Evolutionary conservation across 345 rosid species (phyloP), one percentile per base, ranked within the genome.

Genomic region (Hibiscus syriacus): DNA sequence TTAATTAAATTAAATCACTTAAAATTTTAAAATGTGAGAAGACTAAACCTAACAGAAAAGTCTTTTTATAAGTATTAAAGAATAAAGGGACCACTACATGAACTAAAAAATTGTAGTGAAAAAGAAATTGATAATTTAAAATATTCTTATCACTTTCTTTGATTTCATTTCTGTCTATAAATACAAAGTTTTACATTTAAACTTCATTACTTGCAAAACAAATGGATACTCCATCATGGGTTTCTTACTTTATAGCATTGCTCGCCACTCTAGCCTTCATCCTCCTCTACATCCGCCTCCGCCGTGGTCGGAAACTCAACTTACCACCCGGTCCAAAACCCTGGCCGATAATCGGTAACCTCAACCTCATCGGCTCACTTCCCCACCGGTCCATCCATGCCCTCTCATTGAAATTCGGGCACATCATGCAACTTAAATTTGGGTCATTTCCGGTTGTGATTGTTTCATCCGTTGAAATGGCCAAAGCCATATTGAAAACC

Each of bases 271-370:
- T 77, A 0, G 66, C 77, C 43, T 61, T 81, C 32, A 9, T 82
- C 71, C 68, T 84, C 69, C 70, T 84, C 61, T 59, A 80, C 70
- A 52, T 72, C 50, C 68, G 26, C 20, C 50, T 79, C 77, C 81
- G 73, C 26, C 80, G 67, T 11, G 23, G 80, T 50, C 63, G 71
- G 0, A 80, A 70, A 41, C 78, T 76, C 64, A 84, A 84, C 71
- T 76, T 54, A 0, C 89, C 94, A 0, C 91, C 94, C 0, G 89
- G 91, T 0, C 90, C 93, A 12, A 85, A 77, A 63, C 76, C 87
- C 0, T 85, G 90, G 90, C 91, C 94, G 12, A 70, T 86, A 13
- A 83, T 88, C 14, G 89, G 94, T 55, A 88, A 86, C 78, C 91
- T 84, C 22, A 74, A 88, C 76, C 83, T 86, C 23, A 84, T 88